Evolutionary conservation across 2,329 filamentous ascomycete genomes (phyloP).

Genomic region (Celoporthe dispersa): DNA sequence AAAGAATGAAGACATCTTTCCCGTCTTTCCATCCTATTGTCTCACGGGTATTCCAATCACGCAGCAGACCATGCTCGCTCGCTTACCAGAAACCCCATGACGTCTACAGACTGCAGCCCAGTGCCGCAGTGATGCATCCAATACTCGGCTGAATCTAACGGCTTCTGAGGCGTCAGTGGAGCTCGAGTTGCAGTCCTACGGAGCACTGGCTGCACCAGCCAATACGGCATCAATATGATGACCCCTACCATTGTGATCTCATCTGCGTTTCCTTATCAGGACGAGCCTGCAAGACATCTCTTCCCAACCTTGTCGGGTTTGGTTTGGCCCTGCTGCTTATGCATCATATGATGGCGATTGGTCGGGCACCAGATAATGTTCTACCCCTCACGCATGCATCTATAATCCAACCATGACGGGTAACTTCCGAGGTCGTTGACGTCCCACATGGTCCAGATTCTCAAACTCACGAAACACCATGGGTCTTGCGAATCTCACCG

Average conservation of each 20-base stretch:
- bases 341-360: background rate
- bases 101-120: background rate
- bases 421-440: background rate
- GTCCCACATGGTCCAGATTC: background rate
- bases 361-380: background rate
- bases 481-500: background rate
- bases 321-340: background rate
- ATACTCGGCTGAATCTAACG: background rate
- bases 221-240: background rate
- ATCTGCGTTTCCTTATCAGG: background rate
- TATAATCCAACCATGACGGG: background rate
- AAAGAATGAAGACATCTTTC: no score
- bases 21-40: no score
- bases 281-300: background rate
- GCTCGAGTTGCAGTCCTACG: background rate
- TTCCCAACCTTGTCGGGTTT: background rate
- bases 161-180: background rate
- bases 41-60: no score
- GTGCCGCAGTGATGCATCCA: background rate
- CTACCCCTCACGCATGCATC: background rate
- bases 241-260: background rate
- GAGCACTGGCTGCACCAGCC: background rate
- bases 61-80: no score
- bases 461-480: background rate
- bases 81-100: no score